Base-by-base conservation (phyloP, 2,329 filamentous ascomycete species). In the Diplocarpon mali region DNA sequence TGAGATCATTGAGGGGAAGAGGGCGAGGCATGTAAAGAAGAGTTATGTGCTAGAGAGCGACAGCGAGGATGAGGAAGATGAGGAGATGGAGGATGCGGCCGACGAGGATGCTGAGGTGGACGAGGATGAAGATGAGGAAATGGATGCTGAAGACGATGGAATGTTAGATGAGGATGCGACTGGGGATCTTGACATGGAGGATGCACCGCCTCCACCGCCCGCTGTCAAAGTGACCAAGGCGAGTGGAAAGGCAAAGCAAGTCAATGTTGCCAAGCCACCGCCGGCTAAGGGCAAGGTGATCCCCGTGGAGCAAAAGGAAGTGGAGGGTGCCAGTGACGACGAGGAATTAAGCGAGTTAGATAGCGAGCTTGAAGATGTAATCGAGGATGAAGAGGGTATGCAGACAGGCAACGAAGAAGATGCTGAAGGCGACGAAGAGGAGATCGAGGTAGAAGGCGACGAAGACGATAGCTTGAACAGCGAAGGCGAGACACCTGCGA, bases 311-410 rank as follows among this genome's bases (percentile, higher is more conserved):
- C 55, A 58, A 30, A 60, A 62, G 34, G 58, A 60, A 28, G 43
- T 55, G 29, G 53, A 55, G 9, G 47, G 50, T 35, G 54, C 41
- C 20, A 60, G 57, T 35, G 61, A 63, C 45, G 60, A 63, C 36
- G 62, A 63, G 30, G 60, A 63, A 29, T 47, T 63, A 43, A 62
- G 59, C 42, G 59, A 61, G 14, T 46, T 62, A 13, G 60, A 60
- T 29, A 57, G 60, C 17, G 55, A 58, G 17, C 15, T 59, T 35
- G 64, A 60, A 8, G 69, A 71, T 28, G 71, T 72, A 17, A 66
- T 69, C 35, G 69, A 70, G 15, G 65, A 68, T 24, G 72, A 73
- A 36, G 72, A 73, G 38, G 70, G 71, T 13, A 56, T 56, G 49
- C 53, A 56, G 39, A 53, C 51, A 39, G 64, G 63, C 8, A 62